These are phyloP conservation scores for Emericellopsis terricola DNA, from an alignment of 495 filamentous ascomycete species.

Conservation along the genomic window DNA sequence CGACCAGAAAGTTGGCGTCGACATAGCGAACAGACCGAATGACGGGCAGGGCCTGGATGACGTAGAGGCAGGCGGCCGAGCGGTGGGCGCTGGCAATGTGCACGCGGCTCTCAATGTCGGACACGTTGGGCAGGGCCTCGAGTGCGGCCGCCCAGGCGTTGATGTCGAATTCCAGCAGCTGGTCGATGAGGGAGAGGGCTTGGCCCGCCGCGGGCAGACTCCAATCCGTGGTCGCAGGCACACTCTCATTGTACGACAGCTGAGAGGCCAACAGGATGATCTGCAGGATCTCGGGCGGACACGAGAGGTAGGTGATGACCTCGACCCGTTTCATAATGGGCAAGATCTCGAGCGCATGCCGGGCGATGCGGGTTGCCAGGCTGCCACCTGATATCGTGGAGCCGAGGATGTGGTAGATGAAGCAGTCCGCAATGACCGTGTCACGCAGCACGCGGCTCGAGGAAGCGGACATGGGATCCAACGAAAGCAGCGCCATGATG, in stretches of 20 bases:
- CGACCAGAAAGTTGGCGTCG: slow-evolving; percentile 19
- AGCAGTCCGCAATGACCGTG: slow-evolving; percentile 24
- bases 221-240: slow-evolving; percentile 1
- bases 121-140: slow-evolving; percentile 11
- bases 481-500: slow-evolving; percentile 16
- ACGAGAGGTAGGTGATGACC: slow-evolving; percentile 27
- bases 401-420: slow-evolving; percentile 24
- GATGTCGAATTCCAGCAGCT: slow-evolving; percentile 14
- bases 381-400: slow-evolving; percentile 10
- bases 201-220: slow-evolving; percentile 4
- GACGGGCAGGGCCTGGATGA: slow-evolving; percentile 12
- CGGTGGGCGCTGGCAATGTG: slow-evolving; percentile 25
- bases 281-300: slow-evolving; percentile 20
- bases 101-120: slow-evolving; percentile 18
- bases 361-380: slow-evolving; percentile 4
- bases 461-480: slow-evolving; percentile 7
- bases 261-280: slow-evolving; percentile 17
- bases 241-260: slow-evolving; percentile 7
- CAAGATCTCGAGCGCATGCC: slow-evolving; percentile 11
- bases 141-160: slow-evolving; percentile 18
- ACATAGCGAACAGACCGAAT: slow-evolving; percentile 9
- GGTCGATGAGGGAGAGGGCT: slow-evolving; percentile 12
- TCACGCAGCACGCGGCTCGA: slow-evolving; percentile 15
- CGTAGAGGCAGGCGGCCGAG: slow-evolving; percentile 23
- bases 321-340: slow-evolving; percentile 20